Base-by-base conservation (phyloP, 495 filamentous ascomycete genomes). In the Trichoderma parareesei region DNA sequence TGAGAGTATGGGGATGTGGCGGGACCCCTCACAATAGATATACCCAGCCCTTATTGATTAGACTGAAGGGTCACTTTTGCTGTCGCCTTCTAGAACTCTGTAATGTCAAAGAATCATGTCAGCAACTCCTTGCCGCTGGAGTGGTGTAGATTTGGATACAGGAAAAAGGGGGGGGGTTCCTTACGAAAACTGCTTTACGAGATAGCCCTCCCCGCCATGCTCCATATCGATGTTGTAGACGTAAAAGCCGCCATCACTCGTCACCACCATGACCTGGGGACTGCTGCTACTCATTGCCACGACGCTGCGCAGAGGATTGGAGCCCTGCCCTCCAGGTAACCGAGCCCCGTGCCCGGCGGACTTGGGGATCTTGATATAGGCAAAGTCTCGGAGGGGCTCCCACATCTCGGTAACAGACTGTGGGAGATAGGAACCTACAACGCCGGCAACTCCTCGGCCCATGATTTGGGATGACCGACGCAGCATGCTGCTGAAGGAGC, bases 211-310 rank as follows among this genome's bases (percentile, higher is more conserved):
- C n/a, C 94, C 94, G 41, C 94, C 94, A 67, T 88, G 91, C 61
- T 96, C 92, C 81, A 98, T 82, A 72, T 98, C 93, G 48, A 98
- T 91, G 66, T 89, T 93, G 73, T 90, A 98, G 16, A 98, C 90
- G 68, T 93, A 97, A 70, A 96, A 98, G 33, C 87, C 87, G 14
- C 94, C 94, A 72, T 98, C 95, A 67, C 89, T 96, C 3, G 94
- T 98, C 13, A 97, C 95, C 2, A 98, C 91, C 93, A 98, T 97
- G 38, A 98, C 90, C 69, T 97, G 92, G 0, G 95, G 94, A 13
- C 88, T 90, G 69, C 85, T 93, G 69, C 85, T 93, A 70, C 91
- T 96, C 87, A 98, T 92, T 7, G 95, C 94, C 44, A 98, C 94
- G 38, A 98, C 95, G 66, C 92, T 97, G 66, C 87, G 76, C 18